These are phyloP conservation scores for Venturia aucupariae DNA, from an alignment of 2,329 filamentous ascomycete genomes.

Conservation along the genomic window DNA sequence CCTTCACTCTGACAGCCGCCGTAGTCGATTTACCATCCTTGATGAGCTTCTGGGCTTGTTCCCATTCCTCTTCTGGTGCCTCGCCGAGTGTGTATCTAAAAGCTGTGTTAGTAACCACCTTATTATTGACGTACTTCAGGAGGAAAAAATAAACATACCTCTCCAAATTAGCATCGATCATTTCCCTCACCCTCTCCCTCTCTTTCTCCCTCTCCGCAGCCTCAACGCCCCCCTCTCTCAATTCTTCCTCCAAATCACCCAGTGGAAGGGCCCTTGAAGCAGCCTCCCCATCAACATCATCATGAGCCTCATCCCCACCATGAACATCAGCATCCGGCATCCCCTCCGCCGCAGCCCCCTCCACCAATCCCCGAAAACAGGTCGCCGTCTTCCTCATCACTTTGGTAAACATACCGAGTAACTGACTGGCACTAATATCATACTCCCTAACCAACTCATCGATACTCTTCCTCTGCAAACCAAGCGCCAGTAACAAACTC, in stretches of 20 bases:
- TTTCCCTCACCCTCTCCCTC: slow-evolving; percentile 69
- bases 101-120: not conserved
- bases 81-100: slow-evolving; percentile 38
- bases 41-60: slow-evolving; percentile 66
- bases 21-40: slow-evolving; percentile 49
- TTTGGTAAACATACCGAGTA: slow-evolving; percentile 96
- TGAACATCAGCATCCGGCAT: slow-evolving; percentile 37
- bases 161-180: slow-evolving; percentile 88
- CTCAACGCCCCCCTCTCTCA: slow-evolving; percentile 74
- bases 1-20: slow-evolving; percentile 68
- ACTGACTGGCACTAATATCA: slow-evolving; percentile 61
- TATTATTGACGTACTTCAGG: no score
- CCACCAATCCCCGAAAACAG: slow-evolving; percentile 66
- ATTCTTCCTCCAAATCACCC: slow-evolving; percentile 68
- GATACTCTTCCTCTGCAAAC: slow-evolving; percentile 81
- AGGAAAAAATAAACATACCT: slow-evolving; percentile 39
- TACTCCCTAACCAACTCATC: slow-evolving; percentile 74
- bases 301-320: slow-evolving; percentile 42
- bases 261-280: slow-evolving; percentile 62
- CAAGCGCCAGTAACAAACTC: slow-evolving; percentile 79
- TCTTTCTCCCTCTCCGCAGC: slow-evolving; percentile 64
- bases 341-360: slow-evolving; percentile 50
- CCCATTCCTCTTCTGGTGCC: slow-evolving; percentile 41
- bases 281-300: slow-evolving; percentile 49
- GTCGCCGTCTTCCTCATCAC: slow-evolving; percentile 78